Evolutionary conservation across 2,329 filamentous ascomycete genomes (phyloP), one percentile per base, ranked within the genome.

Genomic region (Neurospora sp.): DNA sequence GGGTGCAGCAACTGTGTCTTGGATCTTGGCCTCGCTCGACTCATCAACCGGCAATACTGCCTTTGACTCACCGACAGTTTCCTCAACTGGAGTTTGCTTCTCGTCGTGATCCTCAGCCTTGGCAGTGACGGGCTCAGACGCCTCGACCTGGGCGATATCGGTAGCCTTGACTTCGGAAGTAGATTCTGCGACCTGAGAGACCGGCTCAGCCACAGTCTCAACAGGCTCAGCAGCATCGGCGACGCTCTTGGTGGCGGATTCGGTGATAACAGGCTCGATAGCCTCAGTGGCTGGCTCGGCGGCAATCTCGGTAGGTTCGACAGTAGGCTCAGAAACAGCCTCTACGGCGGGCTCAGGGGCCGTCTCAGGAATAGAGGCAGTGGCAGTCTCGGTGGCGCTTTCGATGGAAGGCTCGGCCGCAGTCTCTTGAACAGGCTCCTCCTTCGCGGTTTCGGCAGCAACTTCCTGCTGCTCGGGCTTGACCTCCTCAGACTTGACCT

Each of bases 1-100:
- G 52, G 52, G 52, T 33, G 52, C 52, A 62, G 52, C 52, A 62
- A 62, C 15, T 62, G 52, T 62, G 28, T 62, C 52, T 62, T 62
- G 52, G 52, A 62, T 62, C 23, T 62, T 62, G 52, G 28, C 23
- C 15, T 62, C 13, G 28, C 8, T 62, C 28, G 52, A 62, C 28
- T 62, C 52, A 62, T 62, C 52, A 62, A 62, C 52, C 52, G 52
- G 52, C 52, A 62, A 62, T 10, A 62, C 52, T 62, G 52, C 52
- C 52, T 36, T 66, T 66, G 28, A 33, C 43, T 68, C 67, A 46
- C 28, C 67, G 38, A 46, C 33, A 68, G 67, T 62, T 39, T 33
- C 67, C 67, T 68, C 43, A 66, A 62, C 42, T 23, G 69, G 66
- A 70, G 69, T 38, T 33, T 38, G 69, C 38, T 66, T 73, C 68